Evolutionary conservation across 106 monocot species (phyloP).

Genomic region (Ottelia alismoides): DNA sequence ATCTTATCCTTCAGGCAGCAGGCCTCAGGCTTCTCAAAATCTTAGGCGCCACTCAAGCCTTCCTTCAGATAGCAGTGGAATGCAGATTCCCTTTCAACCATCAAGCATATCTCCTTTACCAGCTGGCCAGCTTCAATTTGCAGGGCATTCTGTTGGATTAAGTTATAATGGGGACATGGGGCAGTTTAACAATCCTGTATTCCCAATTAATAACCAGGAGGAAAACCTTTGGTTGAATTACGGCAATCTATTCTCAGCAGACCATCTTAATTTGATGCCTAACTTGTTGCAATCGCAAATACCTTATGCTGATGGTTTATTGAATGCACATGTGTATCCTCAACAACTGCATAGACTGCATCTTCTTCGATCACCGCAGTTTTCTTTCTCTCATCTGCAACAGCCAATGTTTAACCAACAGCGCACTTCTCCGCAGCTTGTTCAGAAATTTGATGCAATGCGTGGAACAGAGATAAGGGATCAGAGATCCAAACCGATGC

Average conservation of each 20-base stretch:
- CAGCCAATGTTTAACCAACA: slow-evolving; percentile 18
- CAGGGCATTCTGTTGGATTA: slow-evolving; percentile 28
- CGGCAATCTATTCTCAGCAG: slow-evolving; percentile 17
- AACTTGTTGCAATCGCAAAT: slow-evolving; percentile 30
- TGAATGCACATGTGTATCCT: no score
- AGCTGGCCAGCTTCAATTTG: slow-evolving; percentile 26
- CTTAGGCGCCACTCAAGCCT: slow-evolving; percentile 33
- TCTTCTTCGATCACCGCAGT: slow-evolving; percentile 17
- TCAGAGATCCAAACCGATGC: slow-evolving; percentile 32
- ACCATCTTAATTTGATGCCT: slow-evolving; percentile 29
- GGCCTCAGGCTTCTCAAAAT: slow-evolving; percentile 20
- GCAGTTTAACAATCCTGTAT: slow-evolving; percentile 22
- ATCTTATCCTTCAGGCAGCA: slow-evolving; percentile 43
- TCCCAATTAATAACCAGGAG: slow-evolving; percentile 12
- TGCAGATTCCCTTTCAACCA: slow-evolving; percentile 12
- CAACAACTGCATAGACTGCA: slow-evolving; percentile 43
- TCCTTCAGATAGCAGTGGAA: slow-evolving; percentile 24
- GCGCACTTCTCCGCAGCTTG: slow-evolving; percentile 7
- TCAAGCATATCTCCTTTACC: slow-evolving; percentile 20
- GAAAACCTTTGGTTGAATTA: slow-evolving; percentile 35
- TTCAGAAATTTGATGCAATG: slow-evolving; percentile 23
- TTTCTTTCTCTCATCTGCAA: slow-evolving; percentile 13
- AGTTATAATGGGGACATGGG: slow-evolving; percentile 32
- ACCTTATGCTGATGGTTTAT: slow-evolving; percentile 23
- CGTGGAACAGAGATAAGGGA: slow-evolving; percentile 34